Conservation (phyloP, 2,329 filamentous ascomycete species). For the Thielaviopsis musarum region DNA sequence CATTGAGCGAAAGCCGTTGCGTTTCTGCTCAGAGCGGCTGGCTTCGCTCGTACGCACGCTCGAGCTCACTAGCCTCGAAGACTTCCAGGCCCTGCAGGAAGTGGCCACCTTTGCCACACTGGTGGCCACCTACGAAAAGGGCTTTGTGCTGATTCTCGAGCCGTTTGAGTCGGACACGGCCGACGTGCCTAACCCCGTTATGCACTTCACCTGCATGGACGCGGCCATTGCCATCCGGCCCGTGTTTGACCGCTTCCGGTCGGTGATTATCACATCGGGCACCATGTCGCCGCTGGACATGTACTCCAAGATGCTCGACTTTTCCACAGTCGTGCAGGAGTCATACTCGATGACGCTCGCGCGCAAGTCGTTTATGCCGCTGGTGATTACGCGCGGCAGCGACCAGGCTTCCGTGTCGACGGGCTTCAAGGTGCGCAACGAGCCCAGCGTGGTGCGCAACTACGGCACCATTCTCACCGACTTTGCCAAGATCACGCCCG, state of each 20-base stretch:
- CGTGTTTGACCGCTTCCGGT: slow-evolving; percentile 93
- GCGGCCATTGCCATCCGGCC: slow-evolving; percentile 96
- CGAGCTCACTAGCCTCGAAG: slow-evolving; percentile 93
- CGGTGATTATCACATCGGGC: slow-evolving; percentile 94
- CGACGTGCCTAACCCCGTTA: slow-evolving; percentile 87
- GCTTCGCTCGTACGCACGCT: slow-evolving; percentile 89
- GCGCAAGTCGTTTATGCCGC: slow-evolving; percentile 83
- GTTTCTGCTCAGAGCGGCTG: slow-evolving; percentile 86
- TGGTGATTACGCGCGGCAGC: slow-evolving; percentile 91
- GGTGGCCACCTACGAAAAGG: slow-evolving; percentile 91
- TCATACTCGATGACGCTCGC: slow-evolving; percentile 96
- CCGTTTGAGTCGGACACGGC: slow-evolving; percentile 92
- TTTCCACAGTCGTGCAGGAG: slow-evolving; percentile 82
- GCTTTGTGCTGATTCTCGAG: slow-evolving; percentile 90
- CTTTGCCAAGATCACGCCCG: slow-evolving; percentile 88
- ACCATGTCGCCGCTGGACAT: slow-evolving; percentile 95
- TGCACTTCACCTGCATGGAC: slow-evolving; percentile 93
- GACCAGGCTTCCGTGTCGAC: slow-evolving; percentile 90
- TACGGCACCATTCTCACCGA: slow-evolving; percentile 88
- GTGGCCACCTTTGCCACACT: slow-evolving; percentile 95
- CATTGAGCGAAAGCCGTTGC: slow-evolving; percentile 87
- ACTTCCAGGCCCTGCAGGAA: slow-evolving; percentile 92
- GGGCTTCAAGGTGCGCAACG: slow-evolving; percentile 86
- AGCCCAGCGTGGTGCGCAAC: slow-evolving; percentile 91
- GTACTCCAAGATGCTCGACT: slow-evolving; percentile 97